phyloP scores from a whole-genome alignment of 768 basidiomycete genomes.

The Lyophyllum semitale region DNA sequence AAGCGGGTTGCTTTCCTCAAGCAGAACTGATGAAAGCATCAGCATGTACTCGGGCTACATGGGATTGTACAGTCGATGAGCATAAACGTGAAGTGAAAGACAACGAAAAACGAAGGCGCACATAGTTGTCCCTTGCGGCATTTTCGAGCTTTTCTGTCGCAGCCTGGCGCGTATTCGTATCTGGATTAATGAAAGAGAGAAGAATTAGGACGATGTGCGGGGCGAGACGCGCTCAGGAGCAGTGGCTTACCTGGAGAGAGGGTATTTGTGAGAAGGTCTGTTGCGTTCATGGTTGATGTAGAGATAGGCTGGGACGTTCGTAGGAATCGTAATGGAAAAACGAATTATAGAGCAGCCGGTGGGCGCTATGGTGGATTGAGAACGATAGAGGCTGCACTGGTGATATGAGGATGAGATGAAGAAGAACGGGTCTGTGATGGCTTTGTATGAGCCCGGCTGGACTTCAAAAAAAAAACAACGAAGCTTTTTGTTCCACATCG shows the following conservation, averaged over 20 bases:
- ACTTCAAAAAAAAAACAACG: slow-evolving; percentile 13
- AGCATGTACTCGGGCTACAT: slow-evolving; percentile 88
- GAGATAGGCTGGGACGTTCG: slow-evolving; percentile 13
- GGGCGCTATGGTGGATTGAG: slow-evolving; percentile 1
- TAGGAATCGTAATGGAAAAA: slow-evolving; percentile 14
- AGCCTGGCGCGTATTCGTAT: slow-evolving; percentile 87
- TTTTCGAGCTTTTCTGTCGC: slow-evolving; percentile 88
- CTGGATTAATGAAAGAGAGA: slow-evolving; percentile 41
- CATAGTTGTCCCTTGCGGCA: slow-evolving; percentile 87
- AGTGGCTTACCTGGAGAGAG: slow-evolving; percentile 79
- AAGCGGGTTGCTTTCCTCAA: slow-evolving; percentile 66
- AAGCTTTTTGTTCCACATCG: slow-evolving; percentile 12
- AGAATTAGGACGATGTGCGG: slow-evolving; percentile 22
- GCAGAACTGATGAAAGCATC: slow-evolving; percentile 84
- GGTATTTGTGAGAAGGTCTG: slow-evolving; percentile 88
- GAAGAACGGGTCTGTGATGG: slow-evolving; percentile 5
- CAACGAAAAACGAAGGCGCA: slow-evolving; percentile 42
- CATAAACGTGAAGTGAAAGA: slow-evolving; percentile 17
- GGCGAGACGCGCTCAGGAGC: slow-evolving; percentile 29
- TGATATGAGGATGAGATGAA: slow-evolving; percentile 5
- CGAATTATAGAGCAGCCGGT: background rate
- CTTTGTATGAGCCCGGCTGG: slow-evolving; percentile 15
- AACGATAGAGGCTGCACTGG: slow-evolving; percentile 4
- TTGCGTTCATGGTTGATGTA: slow-evolving; percentile 78
- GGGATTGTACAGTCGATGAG: slow-evolving; percentile 21